Evolutionary conservation across 2,329 filamentous ascomycete genomes (phyloP).

Genomic region (Aschersonia sp.): DNA sequence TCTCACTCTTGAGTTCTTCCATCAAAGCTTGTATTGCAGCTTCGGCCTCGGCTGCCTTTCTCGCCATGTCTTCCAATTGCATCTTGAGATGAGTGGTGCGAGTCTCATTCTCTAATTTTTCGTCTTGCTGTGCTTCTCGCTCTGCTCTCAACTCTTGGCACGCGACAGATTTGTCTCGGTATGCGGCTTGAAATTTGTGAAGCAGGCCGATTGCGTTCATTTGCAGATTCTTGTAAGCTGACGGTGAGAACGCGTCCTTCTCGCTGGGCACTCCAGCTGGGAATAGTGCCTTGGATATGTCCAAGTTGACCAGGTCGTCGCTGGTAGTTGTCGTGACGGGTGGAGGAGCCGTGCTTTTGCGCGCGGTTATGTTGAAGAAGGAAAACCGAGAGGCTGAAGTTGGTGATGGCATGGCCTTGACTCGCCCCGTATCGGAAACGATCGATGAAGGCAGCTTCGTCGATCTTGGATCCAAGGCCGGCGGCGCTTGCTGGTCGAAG

Average conservation of each 20-base stretch:
- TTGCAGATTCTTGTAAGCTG: slow-evolving; percentile 47
- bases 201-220: slow-evolving; percentile 40
- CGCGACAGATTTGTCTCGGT: slow-evolving; percentile 35
- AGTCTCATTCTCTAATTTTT: slow-evolving; percentile 39
- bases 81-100: slow-evolving; percentile 38
- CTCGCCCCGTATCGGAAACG: neutral
- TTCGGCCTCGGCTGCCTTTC: slow-evolving; percentile 38
- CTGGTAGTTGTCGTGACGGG: slow-evolving; percentile 16
- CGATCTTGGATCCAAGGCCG: slow-evolving; percentile 1
- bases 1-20: slow-evolving; percentile 36
- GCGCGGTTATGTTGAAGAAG: slow-evolving; percentile 29
- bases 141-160: slow-evolving; percentile 37
- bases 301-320: slow-evolving; percentile 40
- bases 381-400: slow-evolving; percentile 21
- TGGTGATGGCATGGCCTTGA: slow-evolving; percentile 6
- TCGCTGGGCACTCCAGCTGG: slow-evolving; percentile 26
- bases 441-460: slow-evolving; percentile 1
- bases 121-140: slow-evolving; percentile 36
- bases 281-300: slow-evolving; percentile 40
- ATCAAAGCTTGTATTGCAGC: slow-evolving; percentile 32
- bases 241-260: slow-evolving; percentile 39
- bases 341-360: slow-evolving; percentile 15
- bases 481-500: neutral
- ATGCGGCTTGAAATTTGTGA: slow-evolving; percentile 41
- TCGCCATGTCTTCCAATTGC: slow-evolving; percentile 46